Base-by-base conservation (phyloP, 768 basidiomycete genomes). In the Postia placenta region DNA sequence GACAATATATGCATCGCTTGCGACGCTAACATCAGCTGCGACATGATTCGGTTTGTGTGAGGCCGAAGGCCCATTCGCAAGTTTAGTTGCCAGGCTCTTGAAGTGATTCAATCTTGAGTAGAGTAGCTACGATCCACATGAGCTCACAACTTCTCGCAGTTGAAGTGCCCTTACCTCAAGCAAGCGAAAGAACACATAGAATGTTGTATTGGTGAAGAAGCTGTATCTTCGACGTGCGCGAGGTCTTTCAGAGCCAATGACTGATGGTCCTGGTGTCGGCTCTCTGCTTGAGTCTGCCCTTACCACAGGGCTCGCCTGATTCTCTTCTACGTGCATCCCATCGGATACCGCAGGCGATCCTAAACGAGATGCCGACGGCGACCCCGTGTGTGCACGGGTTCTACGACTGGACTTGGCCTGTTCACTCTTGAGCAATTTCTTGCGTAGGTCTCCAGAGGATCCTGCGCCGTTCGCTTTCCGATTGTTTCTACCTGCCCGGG, bases 191-290 rank as follows among this genome's bases (percentile, higher is more conserved):
- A 97, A 68, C 9, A 80, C 79, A 70, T 97, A 99, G 60, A 91
- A 91, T 20, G 82, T 75, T 17, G 89, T 92, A 67, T 96, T 97
- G 51, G 84, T 82, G 67, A 91, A 97, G 68, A 97, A 92, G 28
- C 81, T 70, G 48, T 77, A 75, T 43, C 76, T 74, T 49, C 79
- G 74, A 48, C 79, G 63, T n/a, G n/a, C n/a, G n/a, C n/a, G n/a
- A n/a, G n/a, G n/a, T n/a, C n/a, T n/a, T n/a, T n/a, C n/a, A n/a
- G n/a, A n/a, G n/a, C n/a, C n/a, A n/a, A n/a, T n/a, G n/a, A n/a
- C n/a, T n/a, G n/a, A n/a, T n/a, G n/a, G n/a, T n/a, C n/a, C n/a
- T n/a, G n/a, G n/a, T n/a, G n/a, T n/a, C n/a, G n/a, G n/a, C n/a
- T n/a, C n/a, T n/a, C n/a, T n/a, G n/a, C n/a, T n/a, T n/a, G n/a